Evolutionary conservation across 2,329 filamentous ascomycete species (phyloP).

Genomic region (Cryphonectria parasitica): DNA sequence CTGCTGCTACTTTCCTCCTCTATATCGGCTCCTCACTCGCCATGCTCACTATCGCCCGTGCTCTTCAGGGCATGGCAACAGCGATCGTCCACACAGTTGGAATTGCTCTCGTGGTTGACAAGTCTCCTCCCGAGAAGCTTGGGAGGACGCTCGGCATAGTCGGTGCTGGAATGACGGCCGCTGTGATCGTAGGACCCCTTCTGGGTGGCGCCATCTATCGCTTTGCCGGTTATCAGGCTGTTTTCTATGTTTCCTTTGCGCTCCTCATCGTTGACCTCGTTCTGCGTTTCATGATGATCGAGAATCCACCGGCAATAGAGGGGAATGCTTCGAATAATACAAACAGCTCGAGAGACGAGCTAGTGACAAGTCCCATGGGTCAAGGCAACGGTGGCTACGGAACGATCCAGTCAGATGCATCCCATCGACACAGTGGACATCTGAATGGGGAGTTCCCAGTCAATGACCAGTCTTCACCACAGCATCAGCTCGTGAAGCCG

Average conservation of each 20-base stretch:
- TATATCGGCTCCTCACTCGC: constrained; percentile 19
- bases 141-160: constrained; percentile 25
- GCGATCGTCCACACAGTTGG: constrained; percentile 25
- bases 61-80: constrained; percentile 21
- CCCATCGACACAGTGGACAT: neutral
- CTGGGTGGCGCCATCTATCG: constrained; percentile 25
- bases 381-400: constrained; percentile 1
- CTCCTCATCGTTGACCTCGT: constrained; percentile 22
- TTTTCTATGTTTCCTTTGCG: constrained; percentile 21
- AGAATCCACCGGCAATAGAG: neutral
- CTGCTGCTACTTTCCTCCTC: constrained; percentile 22
- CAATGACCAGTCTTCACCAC: neutral
- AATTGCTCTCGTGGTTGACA: constrained; percentile 27
- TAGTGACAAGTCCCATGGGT: neutral
- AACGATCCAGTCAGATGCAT: neutral
- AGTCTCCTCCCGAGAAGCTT: constrained; percentile 18
- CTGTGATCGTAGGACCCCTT: constrained; percentile 19
- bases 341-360: neutral
- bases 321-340: neutral
- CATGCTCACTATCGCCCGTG: constrained; percentile 21
- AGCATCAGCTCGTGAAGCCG: neutral
- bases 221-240: constrained; percentile 21
- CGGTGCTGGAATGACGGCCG: constrained; percentile 21
- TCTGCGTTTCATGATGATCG: constrained; percentile 25
- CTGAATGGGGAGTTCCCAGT: neutral